Evolutionary conservation across 208 protist genomes (phyloP), one percentile per base, ranked within the genome.

Genomic region (Leptomonas pyrrhocoris): DNA sequence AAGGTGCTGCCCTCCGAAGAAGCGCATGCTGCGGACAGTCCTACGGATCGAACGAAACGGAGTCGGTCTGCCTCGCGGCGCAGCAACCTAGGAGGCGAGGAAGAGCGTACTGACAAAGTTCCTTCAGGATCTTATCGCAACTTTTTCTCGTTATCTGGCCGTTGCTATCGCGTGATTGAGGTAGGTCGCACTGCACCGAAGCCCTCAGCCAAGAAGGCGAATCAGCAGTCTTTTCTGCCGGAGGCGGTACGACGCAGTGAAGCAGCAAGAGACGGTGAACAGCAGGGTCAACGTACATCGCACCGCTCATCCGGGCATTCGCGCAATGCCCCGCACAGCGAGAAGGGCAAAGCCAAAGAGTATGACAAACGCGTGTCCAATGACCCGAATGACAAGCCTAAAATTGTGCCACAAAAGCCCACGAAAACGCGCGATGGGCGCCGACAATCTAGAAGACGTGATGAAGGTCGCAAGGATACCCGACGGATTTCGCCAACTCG

Each of bases 121-220:
- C 3, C 2, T 43, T 28, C 18, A 42, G 31, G 9, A 7, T 30
- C 3, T 11, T 42, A 18, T 19, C 31, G 36, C 19, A 25, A 68
- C 8, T 42, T 58, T 15, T 6, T 36, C 18, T 68, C 62, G 6
- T 43, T 48, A 18, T 68, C 62, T 12, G 49, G 49, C 9, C 62
- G 48, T 8, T 31, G 62, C 49, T 68, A 68, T 16, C 62, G 21
- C 21, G 62, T 55, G 50, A 16, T 68, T 4, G 34, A 31, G 30
- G 31, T 42, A 8, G 8, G 25, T 23, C 18, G 43, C 13, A 46
- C 9, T 21, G 15, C 28, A 27, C 23, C 28, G 38, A 1, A 8
- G 38, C 4, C 43, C 40, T 6, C 16, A 6, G 45, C 28, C 2
- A 18, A 23, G 15, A 36, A 36, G 21, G 15, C 34, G 6, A 27